Evolutionary conservation across 2,329 filamentous ascomycete genomes (phyloP).

Genomic region (Diplodia corticola): DNA sequence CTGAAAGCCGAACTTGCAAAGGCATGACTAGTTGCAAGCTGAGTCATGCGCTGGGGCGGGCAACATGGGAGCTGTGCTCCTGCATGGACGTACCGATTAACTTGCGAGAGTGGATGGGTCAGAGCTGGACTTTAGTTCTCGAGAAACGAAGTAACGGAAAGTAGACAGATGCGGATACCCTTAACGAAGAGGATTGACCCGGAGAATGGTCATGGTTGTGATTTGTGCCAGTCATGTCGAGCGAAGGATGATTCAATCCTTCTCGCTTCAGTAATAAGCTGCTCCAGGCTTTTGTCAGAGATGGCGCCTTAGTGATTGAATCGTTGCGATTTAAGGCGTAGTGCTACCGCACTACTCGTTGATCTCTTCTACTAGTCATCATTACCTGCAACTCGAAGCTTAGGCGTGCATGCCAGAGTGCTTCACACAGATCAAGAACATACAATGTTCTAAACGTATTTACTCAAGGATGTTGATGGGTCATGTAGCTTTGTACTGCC

Average conservation of each 20-base stretch:
- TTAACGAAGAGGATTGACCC: neutral
- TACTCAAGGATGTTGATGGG: neutral
- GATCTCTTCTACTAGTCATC: too few relatives aligned
- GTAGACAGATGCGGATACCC: slow-evolving; percentile 5
- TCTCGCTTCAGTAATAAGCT: too few relatives aligned
- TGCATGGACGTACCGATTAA: neutral
- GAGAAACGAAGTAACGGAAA: neutral
- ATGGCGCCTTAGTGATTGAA: too few relatives aligned
- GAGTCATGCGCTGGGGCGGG: neutral
- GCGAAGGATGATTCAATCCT: too few relatives aligned
- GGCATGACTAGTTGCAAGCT: neutral
- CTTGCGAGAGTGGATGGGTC: neutral
- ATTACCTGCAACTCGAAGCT: too few relatives aligned
- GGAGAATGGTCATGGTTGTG: neutral
- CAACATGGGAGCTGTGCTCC: neutral
- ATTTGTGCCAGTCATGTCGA: neutral
- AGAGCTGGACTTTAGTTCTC: neutral
- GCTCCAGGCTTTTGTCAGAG: too few relatives aligned
- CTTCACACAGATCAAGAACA: too few relatives aligned
- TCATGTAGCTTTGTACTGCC: neutral
- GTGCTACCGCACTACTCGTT: too few relatives aligned
- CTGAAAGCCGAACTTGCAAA: slow-evolving; percentile 46
- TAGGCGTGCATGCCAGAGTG: too few relatives aligned
- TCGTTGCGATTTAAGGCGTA: too few relatives aligned
- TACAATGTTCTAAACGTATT: neutral